Percentiles rank a stretch among this genome's conserved stretches.
These are phyloP conservation scores for Amoebophrya sp. DNA, from an alignment of 169 alveolate genomes.

Conservation along the genomic window DNA sequence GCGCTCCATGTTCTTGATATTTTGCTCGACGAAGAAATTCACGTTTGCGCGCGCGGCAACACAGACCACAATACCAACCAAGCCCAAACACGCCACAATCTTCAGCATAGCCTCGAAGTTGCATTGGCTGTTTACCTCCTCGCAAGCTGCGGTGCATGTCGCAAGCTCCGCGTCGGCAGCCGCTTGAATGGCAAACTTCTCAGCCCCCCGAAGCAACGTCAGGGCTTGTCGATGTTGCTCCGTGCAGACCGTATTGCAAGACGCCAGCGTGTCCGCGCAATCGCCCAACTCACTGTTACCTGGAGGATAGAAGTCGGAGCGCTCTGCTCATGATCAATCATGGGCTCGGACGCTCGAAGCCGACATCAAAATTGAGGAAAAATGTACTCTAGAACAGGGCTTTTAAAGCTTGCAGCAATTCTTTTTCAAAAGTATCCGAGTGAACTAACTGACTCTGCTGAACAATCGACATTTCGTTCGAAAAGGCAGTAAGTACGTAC, in stretches of 20 bases:
- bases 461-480: too few relatives aligned
- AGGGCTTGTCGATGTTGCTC: neutral
- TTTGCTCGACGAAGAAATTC: neutral
- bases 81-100: neutral
- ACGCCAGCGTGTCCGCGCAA: neutral
- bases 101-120: neutral
- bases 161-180: neutral
- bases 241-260: neutral
- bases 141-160: neutral
- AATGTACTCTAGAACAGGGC: neutral
- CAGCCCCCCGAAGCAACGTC: neutral
- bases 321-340: neutral
- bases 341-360: neutral
- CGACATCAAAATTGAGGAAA: neutral
- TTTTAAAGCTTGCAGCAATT: neutral
- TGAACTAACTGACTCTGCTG: neutral
- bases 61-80: neutral
- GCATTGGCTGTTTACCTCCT: neutral
- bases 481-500: neutral
- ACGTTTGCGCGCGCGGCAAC: neutral
- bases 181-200: neutral
- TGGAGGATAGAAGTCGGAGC: neutral
- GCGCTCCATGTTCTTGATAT: neutral
- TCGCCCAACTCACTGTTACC: neutral
- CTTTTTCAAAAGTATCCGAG: neutral